Conservation (phyloP, 352 stramenopile genomes). For the Phytophthora meadii region DNA sequence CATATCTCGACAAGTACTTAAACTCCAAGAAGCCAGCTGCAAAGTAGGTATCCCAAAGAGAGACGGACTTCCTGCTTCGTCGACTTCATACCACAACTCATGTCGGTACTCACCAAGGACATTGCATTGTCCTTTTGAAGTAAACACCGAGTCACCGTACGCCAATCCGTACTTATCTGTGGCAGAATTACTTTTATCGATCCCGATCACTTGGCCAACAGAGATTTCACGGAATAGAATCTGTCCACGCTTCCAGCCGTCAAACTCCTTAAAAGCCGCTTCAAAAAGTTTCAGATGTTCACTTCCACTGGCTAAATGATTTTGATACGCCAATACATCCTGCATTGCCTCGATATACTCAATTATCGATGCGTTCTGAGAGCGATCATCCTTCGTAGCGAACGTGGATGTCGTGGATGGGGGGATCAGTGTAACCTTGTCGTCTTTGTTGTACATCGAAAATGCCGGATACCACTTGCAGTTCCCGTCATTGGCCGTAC, state of each 20-base stretch:
- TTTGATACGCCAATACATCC: conserved; percentile 33
- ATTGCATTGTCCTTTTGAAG: conserved; percentile 58
- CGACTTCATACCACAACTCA: conserved; percentile 74
- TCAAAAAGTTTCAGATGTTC: conserved; percentile 23
- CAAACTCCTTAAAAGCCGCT: conserved; percentile 37
- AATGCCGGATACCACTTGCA: conserved; percentile 89
- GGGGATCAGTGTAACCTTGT: conserved; percentile 81
- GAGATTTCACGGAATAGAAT: conserved; percentile 43
- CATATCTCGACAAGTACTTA: conserved; percentile 58
- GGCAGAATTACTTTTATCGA: conserved; percentile 39
- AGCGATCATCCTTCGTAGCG: conserved; percentile 1
- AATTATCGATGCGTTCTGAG: conserved; percentile 53
- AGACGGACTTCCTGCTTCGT: conserved; percentile 17
- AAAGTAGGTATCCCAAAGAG: conserved; percentile 7
- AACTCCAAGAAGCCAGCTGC: conserved; percentile 53
- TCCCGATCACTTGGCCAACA: conserved; percentile 40
- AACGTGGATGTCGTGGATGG: conserved; percentile 23
- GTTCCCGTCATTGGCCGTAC: conserved; percentile 1
- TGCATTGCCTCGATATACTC: conserved; percentile 43
- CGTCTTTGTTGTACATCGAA: conserved; percentile 93
- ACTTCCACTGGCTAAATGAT: conserved; percentile 1
- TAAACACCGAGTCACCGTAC: conserved; percentile 67
- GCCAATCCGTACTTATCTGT: conserved; percentile 50
- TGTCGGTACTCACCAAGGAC: conserved; percentile 68
- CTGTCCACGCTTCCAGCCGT: conserved; percentile 34